Evolutionary conservation across 805 yeast genomes (phyloP), one percentile per base, ranked within the genome.

Genomic region (Monosporozyma unispora): DNA sequence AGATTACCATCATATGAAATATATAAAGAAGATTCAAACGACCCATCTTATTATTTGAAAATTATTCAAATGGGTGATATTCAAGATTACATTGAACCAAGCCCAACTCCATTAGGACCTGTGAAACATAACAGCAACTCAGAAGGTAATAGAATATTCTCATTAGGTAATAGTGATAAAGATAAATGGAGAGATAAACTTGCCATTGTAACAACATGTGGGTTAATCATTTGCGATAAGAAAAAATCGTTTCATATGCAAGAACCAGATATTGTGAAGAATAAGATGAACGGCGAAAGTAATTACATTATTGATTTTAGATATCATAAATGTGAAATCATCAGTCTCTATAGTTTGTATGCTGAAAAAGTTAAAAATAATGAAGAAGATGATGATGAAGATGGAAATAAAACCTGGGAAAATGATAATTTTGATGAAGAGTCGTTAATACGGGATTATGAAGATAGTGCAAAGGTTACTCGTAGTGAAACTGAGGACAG

Each of bases 181-280:
- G 61, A 57, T 11, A 52, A 56, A 14, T 76, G 80, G 81, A 74
- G 65, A 50, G 69, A 66, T 33, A 72, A 71, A 48, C 73, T 64
- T 55, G 78, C 74, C 22, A 59, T 78, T n/a, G 57, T 78, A 44
- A 78, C 82, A 0, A 64, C 76, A 0, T 69, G 74, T 51, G 82
- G 82, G 1, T 54, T 78, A 19, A 63, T 76, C 12, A 61, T 78
- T 28, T 78, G 71, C 58, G 75, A 73, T 44, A 52, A 52, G 40
- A 47, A 29, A 27, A 50, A 28, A 27, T 19, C 28, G 9, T 54
- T 69, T 43, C 66, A 68, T 23, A 66, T 60, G 55, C 61, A 66
- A 2, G 56, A 62, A 18, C 67, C 71, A 7, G 52, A 49, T 39
- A 45, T 63, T 12, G 52, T 60, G 3, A 52, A 56, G 21, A 63